These are phyloP conservation scores for Botrytis galanthina DNA, from an alignment of 2,329 filamentous ascomycete genomes.

Conservation along the genomic window DNA sequence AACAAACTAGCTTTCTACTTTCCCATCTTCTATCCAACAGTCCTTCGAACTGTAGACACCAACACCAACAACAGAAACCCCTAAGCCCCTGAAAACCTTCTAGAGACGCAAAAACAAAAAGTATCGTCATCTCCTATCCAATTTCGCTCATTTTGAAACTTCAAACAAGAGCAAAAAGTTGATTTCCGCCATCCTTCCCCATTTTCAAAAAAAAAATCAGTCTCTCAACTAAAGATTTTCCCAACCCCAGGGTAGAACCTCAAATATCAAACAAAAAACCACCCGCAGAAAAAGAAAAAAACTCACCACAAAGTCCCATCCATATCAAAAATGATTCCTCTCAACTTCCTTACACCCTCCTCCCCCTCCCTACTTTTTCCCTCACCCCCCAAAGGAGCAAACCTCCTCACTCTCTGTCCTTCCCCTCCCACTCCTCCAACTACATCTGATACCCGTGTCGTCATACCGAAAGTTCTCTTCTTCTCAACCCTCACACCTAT, in stretches of 20 bases:
- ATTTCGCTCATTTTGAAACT: background rate
- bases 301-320: slow-evolving; percentile 90
- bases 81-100: background rate
- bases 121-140: too few species aligned
- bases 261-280: background rate
- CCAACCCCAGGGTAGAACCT: background rate
- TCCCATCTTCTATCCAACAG: background rate
- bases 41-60: background rate
- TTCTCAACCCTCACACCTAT: background rate
- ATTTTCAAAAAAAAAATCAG: slow-evolving; percentile 41
- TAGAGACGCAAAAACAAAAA: background rate
- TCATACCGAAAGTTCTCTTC: background rate
- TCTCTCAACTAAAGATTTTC: background rate
- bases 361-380: background rate
- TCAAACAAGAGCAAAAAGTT: slow-evolving; percentile 47
- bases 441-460: background rate
- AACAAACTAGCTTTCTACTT: too few species aligned
- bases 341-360: slow-evolving; percentile 45
- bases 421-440: background rate
- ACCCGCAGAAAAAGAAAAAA: background rate
- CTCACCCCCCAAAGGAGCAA: slow-evolving; percentile 53
- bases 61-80: background rate
- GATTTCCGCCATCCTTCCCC: slow-evolving; percentile 45
- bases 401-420: slow-evolving; percentile 42
- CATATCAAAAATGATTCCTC: slow-evolving; percentile 81